Conservation (phyloP, 768 basidiomycete genomes). For the Boletus reticuloceps region DNA sequence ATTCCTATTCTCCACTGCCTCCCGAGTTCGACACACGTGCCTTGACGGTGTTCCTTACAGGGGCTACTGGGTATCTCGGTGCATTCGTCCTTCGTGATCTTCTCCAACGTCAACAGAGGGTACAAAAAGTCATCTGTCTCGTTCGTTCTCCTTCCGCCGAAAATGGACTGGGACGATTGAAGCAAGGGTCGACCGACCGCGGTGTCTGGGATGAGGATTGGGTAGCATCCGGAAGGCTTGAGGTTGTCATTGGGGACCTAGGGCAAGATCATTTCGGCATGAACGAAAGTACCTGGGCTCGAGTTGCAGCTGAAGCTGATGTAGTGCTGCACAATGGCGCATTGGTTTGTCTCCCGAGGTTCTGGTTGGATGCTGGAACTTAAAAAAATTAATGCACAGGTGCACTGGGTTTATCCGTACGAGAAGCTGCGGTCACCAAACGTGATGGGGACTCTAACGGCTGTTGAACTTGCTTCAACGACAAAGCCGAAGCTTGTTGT, state of each 20-base stretch:
- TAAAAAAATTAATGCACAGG: constrained; percentile 43
- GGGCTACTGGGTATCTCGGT: constrained; percentile 95
- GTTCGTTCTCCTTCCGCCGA: constrained; percentile 68
- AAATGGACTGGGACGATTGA: constrained; percentile 66
- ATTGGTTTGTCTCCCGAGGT: constrained; percentile 57
- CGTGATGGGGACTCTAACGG: constrained; percentile 87
- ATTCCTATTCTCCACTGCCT: constrained; percentile 61
- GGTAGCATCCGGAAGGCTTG: constrained; percentile 63
- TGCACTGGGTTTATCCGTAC: constrained; percentile 99
- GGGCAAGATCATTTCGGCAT: constrained; percentile 75
- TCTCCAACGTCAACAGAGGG: constrained; percentile 55
- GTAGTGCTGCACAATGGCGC: constrained; percentile 94
- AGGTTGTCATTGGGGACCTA: constrained; percentile 85
- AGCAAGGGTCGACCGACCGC: constrained; percentile 69
- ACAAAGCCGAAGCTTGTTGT: constrained; percentile 76
- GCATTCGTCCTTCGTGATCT: constrained; percentile 87
- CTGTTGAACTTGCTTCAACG: constrained; percentile 72
- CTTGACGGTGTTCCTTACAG: constrained; percentile 89
- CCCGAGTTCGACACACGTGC: constrained; percentile 50
- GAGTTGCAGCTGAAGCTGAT: constrained; percentile 70
- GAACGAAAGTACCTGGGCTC: constrained; percentile 57
- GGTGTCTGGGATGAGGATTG: constrained; percentile 89
- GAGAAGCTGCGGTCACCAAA: constrained; percentile 89
- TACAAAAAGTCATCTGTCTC: constrained; percentile 89
- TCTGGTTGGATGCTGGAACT: not conserved